Evolutionary conservation across 495 filamentous ascomycete species (phyloP).

Genomic region (Penicillium psychrofluorescens): DNA sequence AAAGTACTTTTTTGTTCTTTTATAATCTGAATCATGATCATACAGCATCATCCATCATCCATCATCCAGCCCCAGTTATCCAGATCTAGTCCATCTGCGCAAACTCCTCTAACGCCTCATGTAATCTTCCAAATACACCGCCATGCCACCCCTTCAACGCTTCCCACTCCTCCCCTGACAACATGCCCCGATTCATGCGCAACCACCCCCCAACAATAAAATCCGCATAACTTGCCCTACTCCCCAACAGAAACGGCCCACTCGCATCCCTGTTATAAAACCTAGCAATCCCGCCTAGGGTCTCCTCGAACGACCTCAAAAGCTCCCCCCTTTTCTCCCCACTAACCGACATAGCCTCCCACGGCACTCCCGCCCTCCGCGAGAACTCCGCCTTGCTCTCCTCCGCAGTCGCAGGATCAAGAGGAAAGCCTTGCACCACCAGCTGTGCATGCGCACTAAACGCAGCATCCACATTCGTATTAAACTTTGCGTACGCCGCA

Average conservation of each 20-base stretch:
- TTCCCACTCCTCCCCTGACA: constrained; percentile 43
- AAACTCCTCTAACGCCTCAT: constrained; percentile 36
- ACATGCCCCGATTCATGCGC: constrained; percentile 27
- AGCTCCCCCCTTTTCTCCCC: constrained; percentile 36
- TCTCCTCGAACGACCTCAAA: constrained; percentile 24
- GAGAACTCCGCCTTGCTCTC: constrained; percentile 36
- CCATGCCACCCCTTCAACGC: constrained; percentile 44
- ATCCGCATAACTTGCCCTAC: constrained; percentile 49
- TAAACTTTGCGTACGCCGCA: constrained; percentile 32
- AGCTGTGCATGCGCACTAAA: constrained; percentile 38
- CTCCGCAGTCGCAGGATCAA: constrained; percentile 38
- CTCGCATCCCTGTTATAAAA: constrained; percentile 27
- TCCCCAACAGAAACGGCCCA: constrained; percentile 47
- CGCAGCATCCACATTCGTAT: constrained; percentile 40
- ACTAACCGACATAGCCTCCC: constrained; percentile 37
- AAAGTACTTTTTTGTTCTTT: too few relatives aligned
- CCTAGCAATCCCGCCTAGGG: constrained; percentile 35
- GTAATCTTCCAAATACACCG: constrained; percentile 37
- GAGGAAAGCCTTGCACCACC: constrained; percentile 23
- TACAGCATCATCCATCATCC: too few relatives aligned
- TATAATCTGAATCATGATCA: too few relatives aligned
- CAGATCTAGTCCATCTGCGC: constrained; percentile 15
- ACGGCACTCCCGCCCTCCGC: constrained; percentile 35
- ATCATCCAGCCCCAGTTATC: too few relatives aligned
- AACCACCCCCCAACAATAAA: constrained; percentile 57